Percentiles rank a stretch among this genome's conserved stretches.
Conservation (phyloP, 345 rosid species). For the Odontarrhena argentea region DNA sequence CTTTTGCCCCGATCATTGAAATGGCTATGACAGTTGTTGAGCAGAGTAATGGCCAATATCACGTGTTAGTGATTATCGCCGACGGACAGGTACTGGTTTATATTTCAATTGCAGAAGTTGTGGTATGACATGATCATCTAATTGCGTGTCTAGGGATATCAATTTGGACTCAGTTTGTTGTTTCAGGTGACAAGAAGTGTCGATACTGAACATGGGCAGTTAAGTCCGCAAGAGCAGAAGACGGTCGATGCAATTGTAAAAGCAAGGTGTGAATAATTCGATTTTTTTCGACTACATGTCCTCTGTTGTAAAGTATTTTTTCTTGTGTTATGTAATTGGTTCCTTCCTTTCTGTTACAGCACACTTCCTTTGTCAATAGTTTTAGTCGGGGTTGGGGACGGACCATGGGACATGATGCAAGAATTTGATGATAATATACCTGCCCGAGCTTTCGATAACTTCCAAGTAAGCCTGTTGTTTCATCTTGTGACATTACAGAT, state of each 20-base stretch:
- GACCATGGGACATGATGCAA: slow-evolving; percentile 99
- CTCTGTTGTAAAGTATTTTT: background rate
- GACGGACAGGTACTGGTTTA: slow-evolving; percentile 81
- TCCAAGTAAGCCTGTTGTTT: slow-evolving; percentile 59
- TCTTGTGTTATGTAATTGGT: slow-evolving; percentile 4
- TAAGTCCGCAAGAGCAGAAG: slow-evolving; percentile 65
- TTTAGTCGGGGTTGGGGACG: slow-evolving; percentile 94
- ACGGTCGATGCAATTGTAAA: slow-evolving; percentile 89
- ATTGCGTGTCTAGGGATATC: slow-evolving; percentile 9
- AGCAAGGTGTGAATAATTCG: slow-evolving; percentile 63
- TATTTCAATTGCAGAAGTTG: slow-evolving; percentile 6
- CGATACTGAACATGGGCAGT: too few relatives aligned
- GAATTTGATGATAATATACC: slow-evolving; percentile 98
- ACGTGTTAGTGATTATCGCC: slow-evolving; percentile 90
- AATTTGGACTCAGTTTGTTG: slow-evolving; percentile 1
- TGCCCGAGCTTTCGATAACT: slow-evolving; percentile 92
- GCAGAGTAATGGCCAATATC: slow-evolving; percentile 89
- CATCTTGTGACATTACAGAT: background rate
- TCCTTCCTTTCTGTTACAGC: slow-evolving; percentile 23
- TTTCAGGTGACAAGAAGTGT: slow-evolving; percentile 47
- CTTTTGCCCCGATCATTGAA: slow-evolving; percentile 93
- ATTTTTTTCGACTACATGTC: slow-evolving; percentile 15
- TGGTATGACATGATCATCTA: slow-evolving; percentile 2
- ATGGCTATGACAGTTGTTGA: slow-evolving; percentile 94
- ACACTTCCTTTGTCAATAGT: slow-evolving; percentile 82